Evolutionary conservation across 2,329 filamentous ascomycete genomes (phyloP), one percentile per base, ranked within the genome.

Genomic region (Alternaria viburni): DNA sequence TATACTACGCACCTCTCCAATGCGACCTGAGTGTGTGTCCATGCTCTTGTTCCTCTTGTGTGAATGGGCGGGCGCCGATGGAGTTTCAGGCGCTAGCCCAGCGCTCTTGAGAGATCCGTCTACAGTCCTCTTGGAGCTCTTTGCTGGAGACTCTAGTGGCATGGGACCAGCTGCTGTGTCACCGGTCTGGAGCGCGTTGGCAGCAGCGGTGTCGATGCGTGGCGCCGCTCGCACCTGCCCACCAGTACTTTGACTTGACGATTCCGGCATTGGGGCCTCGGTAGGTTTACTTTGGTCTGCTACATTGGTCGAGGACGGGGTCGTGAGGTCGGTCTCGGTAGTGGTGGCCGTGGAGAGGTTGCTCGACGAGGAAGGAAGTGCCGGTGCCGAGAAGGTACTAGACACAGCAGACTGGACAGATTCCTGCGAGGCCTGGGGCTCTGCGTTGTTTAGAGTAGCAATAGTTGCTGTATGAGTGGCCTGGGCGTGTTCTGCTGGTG

Each of bases 31-130:
- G 51, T 87, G 85, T 9, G 88, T 89, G 62, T 92, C 83, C 59
- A 89, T 85, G 77, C 92, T 95, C 50, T 88, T 88, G 66, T 89
- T 93, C 73, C 92, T 87, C 26, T 90, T 90, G 77, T 93, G 91
- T 28, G 86, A 86, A 57, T 72, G 74, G 47, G 57, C 64, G 61
- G 62, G 64, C 15, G 50, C 65, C n/a, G 52, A 59, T n/a, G 71
- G 46, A 23, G 60, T 65, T 8, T 67, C 64, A 28, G 55, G 55
- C 17, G 52, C 58, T 11, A 64, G 44, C 65, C 70, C 64, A 70
- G 82, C 63, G 62, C 66, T 57, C 78, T 80, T 96, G 60, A 93
- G 84, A 54, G 88, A 83, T 45, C 92, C 93, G 74, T 91, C 90
- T 32, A 92, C 91, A 72, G 88, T 95, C 69, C 93, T 87, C 81